Percentiles rank a stretch among this genome's conserved stretches.
These are phyloP conservation scores for Aspergillus fumigatus DNA, from an alignment of 2,329 filamentous ascomycete genomes.

Conservation along the genomic window DNA sequence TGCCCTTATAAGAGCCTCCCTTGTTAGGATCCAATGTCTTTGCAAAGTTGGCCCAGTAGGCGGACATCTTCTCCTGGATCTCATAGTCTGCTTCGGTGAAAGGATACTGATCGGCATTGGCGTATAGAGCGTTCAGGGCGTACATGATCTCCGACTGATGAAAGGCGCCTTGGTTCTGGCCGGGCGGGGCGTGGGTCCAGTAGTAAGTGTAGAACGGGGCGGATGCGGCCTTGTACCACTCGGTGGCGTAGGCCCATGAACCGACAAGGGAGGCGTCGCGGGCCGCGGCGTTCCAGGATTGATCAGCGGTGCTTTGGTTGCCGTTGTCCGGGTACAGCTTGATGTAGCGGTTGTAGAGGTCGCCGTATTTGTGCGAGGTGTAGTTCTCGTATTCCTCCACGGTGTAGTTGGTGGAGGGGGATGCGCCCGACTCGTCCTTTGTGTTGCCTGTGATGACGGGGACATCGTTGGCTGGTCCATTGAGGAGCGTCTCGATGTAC, in stretches of 20 bases:
- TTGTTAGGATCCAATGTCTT: slow-evolving; percentile 28
- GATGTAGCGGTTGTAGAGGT: slow-evolving; percentile 23
- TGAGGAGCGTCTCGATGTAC: slow-evolving; percentile 20
- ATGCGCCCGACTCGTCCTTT: slow-evolving; percentile 30
- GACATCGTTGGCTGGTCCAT: slow-evolving; percentile 30
- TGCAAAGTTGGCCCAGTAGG: slow-evolving; percentile 34
- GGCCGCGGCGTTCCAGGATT: slow-evolving; percentile 23
- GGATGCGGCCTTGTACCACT: slow-evolving; percentile 24
- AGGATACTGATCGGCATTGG: slow-evolving; percentile 15
- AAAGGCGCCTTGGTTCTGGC: slow-evolving; percentile 32
- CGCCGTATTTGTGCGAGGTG: slow-evolving; percentile 30
- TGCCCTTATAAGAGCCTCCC: slow-evolving; percentile 16
- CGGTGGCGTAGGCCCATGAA: slow-evolving; percentile 26
- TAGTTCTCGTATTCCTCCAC: slow-evolving; percentile 23
- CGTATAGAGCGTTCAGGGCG: slow-evolving; percentile 34
- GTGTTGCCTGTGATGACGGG: slow-evolving; percentile 36
- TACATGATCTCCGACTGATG: slow-evolving; percentile 40
- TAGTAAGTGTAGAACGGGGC: slow-evolving; percentile 33
- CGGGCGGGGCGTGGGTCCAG: slow-evolving; percentile 35
- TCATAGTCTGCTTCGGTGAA: slow-evolving; percentile 9
- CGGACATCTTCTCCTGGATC: slow-evolving; percentile 22
- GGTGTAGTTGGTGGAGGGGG: slow-evolving; percentile 18
- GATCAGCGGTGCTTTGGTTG: slow-evolving; percentile 15
- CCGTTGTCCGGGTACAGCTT: slow-evolving; percentile 22
- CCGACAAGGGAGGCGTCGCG: slow-evolving; percentile 21